Evolutionary conservation across 768 basidiomycete species (phyloP).

Genomic region (Macrocybe gigantea): DNA sequence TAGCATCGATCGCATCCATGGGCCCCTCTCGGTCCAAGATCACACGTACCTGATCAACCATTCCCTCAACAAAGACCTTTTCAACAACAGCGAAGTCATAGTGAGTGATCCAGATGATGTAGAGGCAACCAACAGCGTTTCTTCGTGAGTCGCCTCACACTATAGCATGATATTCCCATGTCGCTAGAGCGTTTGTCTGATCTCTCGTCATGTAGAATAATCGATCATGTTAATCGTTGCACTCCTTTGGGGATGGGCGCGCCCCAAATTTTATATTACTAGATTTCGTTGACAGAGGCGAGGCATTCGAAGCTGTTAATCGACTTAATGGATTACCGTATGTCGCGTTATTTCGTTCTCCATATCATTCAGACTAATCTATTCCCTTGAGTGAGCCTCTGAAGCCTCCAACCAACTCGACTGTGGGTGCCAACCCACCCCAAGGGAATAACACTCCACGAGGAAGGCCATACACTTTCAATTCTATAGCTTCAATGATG

Average conservation of each 20-base stretch:
- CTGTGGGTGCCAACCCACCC: too few species aligned
- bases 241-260: conserved; percentile 33
- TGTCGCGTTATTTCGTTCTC: conserved; percentile 9
- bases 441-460: too few species aligned
- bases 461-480: too few species aligned
- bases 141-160: conserved; percentile 24
- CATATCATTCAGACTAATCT: too few species aligned
- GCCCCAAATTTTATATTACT: conserved; percentile 49
- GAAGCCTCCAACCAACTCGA: too few species aligned
- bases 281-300: conserved; percentile 46
- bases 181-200: background rate
- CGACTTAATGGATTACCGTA: conserved; percentile 38
- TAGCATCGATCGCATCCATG: conserved; percentile 42
- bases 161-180: background rate
- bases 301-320: conserved; percentile 36
- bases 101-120: conserved; percentile 32
- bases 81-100: conserved; percentile 29
- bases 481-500: too few species aligned
- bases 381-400: too few species aligned
- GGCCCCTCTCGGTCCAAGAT: conserved; percentile 40
- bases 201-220: conserved; percentile 20
- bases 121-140: conserved; percentile 29
- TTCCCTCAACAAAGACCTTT: conserved; percentile 40
- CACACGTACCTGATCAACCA: conserved; percentile 61
- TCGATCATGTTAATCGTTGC: conserved; percentile 37